Conservation (phyloP, 805 yeast genomes). For the Myxozyma vanderwaltii region DNA sequence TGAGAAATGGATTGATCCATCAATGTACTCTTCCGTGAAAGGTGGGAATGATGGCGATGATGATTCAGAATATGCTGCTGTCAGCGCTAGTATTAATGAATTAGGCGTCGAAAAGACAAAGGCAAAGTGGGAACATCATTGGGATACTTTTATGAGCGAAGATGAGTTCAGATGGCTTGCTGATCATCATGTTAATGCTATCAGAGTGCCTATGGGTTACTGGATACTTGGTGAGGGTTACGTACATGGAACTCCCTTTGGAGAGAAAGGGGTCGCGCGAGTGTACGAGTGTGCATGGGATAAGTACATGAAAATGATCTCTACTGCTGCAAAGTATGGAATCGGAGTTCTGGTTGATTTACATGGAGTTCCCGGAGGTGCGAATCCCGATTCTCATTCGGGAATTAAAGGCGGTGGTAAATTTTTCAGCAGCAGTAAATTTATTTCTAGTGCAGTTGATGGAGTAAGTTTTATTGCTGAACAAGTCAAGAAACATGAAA, state of each 20-base stretch:
- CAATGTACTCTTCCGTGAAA: conserved; percentile 11
- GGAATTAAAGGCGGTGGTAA: conserved; percentile 69
- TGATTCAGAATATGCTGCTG: conserved; percentile 74
- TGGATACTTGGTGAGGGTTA: conserved; percentile 73
- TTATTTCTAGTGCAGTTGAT: conserved; percentile 50
- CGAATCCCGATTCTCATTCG: conserved; percentile 81
- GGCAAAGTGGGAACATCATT: conserved; percentile 58
- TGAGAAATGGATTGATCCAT: conserved; percentile 57
- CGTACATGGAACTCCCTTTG: conserved; percentile 65
- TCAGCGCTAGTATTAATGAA: conserved; percentile 50
- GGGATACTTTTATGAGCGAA: conserved; percentile 61
- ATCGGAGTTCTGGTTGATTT: conserved; percentile 81
- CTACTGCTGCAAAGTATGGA: conserved; percentile 58
- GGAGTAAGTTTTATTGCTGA: conserved; percentile 61
- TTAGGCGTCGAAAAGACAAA: conserved; percentile 59
- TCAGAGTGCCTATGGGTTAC: conserved; percentile 88
- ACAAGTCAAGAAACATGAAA: conserved; percentile 60
- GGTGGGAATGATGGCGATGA: conserved; percentile 47
- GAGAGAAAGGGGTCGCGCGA: conserved; percentile 43
- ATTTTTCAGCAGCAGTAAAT: conserved; percentile 56
- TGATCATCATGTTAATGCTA: conserved; percentile 68
- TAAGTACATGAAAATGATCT: conserved; percentile 48
- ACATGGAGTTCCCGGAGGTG: conserved; percentile 92
- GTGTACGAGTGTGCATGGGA: conserved; percentile 80
- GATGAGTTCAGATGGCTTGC: conserved; percentile 80